Percentiles rank a stretch among this genome's conserved stretches.
Evolutionary conservation across 2,329 filamentous ascomycete species (phyloP).

Genomic region (Penicillium nordicum): DNA sequence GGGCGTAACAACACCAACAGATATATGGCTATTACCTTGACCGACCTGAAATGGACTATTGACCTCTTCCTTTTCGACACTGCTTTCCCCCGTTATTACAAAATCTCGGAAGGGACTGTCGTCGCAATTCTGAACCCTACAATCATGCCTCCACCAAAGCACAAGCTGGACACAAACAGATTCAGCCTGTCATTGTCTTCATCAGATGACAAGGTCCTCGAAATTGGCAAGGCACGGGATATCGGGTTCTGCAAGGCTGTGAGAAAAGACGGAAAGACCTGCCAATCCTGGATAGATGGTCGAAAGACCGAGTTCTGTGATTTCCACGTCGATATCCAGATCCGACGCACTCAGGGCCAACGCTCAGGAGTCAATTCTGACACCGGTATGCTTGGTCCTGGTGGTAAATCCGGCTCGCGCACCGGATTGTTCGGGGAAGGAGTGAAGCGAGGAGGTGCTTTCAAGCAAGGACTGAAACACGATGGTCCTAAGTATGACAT

Average conservation of each 20-base stretch:
- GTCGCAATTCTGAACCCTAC: slow-evolving; percentile 88
- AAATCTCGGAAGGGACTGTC: slow-evolving; percentile 84
- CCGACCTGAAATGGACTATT: slow-evolving; percentile 84
- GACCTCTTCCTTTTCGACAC: slow-evolving; percentile 90
- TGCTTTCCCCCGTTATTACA: slow-evolving; percentile 91
- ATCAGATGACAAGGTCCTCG: slow-evolving; percentile 82
- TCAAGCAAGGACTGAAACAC: slow-evolving; percentile 30
- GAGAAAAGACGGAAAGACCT: slow-evolving; percentile 78
- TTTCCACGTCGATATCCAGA: slow-evolving; percentile 79
- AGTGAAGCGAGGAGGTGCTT: background rate
- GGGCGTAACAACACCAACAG: slow-evolving; percentile 64
- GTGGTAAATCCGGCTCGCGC: slow-evolving; percentile 39
- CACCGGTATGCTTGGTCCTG: slow-evolving; percentile 49
- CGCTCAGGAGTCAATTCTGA: slow-evolving; percentile 78
- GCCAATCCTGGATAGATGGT: slow-evolving; percentile 80
- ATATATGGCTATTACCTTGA: slow-evolving; percentile 88
- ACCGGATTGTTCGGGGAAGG: slow-evolving; percentile 39
- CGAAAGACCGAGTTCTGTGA: slow-evolving; percentile 89
- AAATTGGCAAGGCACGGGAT: slow-evolving; percentile 80
- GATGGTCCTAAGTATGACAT: slow-evolving; percentile 41
- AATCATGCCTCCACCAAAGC: slow-evolving; percentile 80
- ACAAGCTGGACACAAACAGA: slow-evolving; percentile 70
- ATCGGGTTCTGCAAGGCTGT: slow-evolving; percentile 82
- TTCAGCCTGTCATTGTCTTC: slow-evolving; percentile 85
- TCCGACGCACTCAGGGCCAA: slow-evolving; percentile 65